phyloP scores from a whole-genome alignment of 1,284 basidiomycete species.

The Bjerkandera adusta region DNA sequence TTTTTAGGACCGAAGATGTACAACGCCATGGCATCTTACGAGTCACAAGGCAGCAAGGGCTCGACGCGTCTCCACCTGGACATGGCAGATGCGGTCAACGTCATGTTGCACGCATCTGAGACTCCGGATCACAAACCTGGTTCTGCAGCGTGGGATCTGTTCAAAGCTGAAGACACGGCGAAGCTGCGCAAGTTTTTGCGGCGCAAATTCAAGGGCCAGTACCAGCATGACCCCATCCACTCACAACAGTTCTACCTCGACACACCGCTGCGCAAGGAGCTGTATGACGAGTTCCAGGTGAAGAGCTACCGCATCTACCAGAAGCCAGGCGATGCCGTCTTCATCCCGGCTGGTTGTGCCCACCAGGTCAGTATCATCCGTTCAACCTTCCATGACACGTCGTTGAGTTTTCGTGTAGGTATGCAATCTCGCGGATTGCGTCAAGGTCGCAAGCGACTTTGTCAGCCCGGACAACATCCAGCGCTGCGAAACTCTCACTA shows the following conservation, averaged over 20 bases:
- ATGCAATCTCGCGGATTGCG: constrained; percentile 85
- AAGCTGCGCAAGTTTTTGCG: constrained; percentile 74
- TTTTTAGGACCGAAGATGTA: constrained; percentile 76
- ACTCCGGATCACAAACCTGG: constrained; percentile 68
- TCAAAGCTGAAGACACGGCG: constrained; percentile 79
- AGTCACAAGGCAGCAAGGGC: constrained; percentile 66
- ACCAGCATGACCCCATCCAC: constrained; percentile 84
- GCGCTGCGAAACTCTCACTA: constrained; percentile 80
- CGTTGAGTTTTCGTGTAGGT: constrained; percentile 42
- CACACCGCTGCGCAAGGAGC: constrained; percentile 58
- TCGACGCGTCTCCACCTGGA: constrained; percentile 94
- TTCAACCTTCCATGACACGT: background rate
- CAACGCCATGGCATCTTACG: constrained; percentile 69
- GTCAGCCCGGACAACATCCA: constrained; percentile 90
- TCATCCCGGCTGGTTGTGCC: constrained; percentile 94
- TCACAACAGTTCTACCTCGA: constrained; percentile 89
- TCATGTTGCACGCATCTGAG: constrained; percentile 77
- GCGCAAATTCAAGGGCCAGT: constrained; percentile 50
- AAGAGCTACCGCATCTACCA: constrained; percentile 86
- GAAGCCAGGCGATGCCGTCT: constrained; percentile 89
- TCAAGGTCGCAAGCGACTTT: constrained; percentile 97
- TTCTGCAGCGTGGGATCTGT: constrained; percentile 92
- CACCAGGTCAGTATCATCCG: constrained; percentile 68
- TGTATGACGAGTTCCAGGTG: constrained; percentile 71
- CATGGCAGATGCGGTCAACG: constrained; percentile 92